Conservation (phyloP, 2,329 filamentous ascomycete species). For the Arthroderma sp. region DNA sequence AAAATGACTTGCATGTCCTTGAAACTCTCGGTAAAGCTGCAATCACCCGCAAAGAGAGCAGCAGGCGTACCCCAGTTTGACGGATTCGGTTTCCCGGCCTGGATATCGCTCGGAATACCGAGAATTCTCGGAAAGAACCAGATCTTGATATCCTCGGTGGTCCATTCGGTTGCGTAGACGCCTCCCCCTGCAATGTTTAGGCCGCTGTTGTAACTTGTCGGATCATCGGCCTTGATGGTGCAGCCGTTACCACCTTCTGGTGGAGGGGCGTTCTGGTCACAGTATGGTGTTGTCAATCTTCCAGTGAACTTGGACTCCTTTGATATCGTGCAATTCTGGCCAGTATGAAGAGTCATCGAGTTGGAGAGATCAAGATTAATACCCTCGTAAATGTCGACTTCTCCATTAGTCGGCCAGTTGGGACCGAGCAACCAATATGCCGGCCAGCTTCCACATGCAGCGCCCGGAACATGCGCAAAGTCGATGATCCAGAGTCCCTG, state of each 20-base stretch:
- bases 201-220: slow-evolving; percentile 37
- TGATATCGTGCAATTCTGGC: slow-evolving; percentile 32
- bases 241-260: slow-evolving; percentile 33
- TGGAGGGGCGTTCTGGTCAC: slow-evolving; percentile 35
- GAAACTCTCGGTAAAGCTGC: slow-evolving; percentile 33
- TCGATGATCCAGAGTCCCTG: slow-evolving; percentile 38
- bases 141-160: slow-evolving; percentile 36
- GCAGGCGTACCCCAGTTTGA: slow-evolving; percentile 36
- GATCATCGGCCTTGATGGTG: slow-evolving; percentile 27
- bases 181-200: slow-evolving; percentile 43
- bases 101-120: slow-evolving; percentile 36
- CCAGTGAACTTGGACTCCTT: slow-evolving; percentile 39
- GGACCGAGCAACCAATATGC: slow-evolving; percentile 37
- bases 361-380: slow-evolving; percentile 36
- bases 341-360: slow-evolving; percentile 41
- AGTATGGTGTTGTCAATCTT: slow-evolving; percentile 36
- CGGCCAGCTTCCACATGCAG: slow-evolving; percentile 41
- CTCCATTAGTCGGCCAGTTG: slow-evolving; percentile 33
- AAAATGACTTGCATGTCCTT: slow-evolving; percentile 35
- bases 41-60: slow-evolving; percentile 34
- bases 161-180: slow-evolving; percentile 41
- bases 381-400: slow-evolving; percentile 44
- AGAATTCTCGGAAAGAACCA: slow-evolving; percentile 40
- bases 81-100: slow-evolving; percentile 33
- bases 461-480: slow-evolving; percentile 38